Evolutionary conservation across 176 grass and related monocot genomes (phyloP).

Genomic region (Aegilops longissima): DNA sequence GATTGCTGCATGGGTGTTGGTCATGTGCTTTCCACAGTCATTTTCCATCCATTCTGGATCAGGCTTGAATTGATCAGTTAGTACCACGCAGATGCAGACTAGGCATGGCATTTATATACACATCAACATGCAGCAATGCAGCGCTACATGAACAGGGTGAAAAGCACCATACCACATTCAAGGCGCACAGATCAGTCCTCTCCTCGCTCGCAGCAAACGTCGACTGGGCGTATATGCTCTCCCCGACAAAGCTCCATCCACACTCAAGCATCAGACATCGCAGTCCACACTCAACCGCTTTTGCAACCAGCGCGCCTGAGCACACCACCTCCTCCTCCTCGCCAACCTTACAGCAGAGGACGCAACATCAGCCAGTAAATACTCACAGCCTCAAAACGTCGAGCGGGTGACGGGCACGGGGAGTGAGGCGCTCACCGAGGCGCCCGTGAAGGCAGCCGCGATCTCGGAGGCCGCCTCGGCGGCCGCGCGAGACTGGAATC

Average conservation of each 20-base stretch:
- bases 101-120: not conserved
- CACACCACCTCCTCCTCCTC: slow-evolving; percentile 62
- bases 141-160: not conserved
- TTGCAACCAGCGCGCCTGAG: slow-evolving; percentile 53
- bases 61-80: not conserved
- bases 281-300: slow-evolving; percentile 58
- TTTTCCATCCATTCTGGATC: not conserved
- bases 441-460: slow-evolving; percentile 21
- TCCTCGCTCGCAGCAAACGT: slow-evolving; percentile 51
- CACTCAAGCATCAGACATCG: slow-evolving; percentile 68
- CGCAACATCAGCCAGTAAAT: not conserved
- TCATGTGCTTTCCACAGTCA: not conserved
- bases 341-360: slow-evolving; percentile 45
- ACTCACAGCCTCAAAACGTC: not conserved
- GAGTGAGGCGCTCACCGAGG: slow-evolving; percentile 16
- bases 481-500: slow-evolving; percentile 44
- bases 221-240: slow-evolving; percentile 50
- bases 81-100: not conserved
- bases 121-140: not conserved
- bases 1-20: not conserved
- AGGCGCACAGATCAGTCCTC: slow-evolving; percentile 38
- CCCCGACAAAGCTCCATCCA: slow-evolving; percentile 67
- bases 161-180: slow-evolving; percentile 63
- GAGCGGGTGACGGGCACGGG: slow-evolving; percentile 9
- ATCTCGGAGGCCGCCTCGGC: slow-evolving; percentile 36